phyloP scores from a whole-genome alignment of 2,329 filamentous ascomycete species.

The Cryphonectria parasitica region DNA sequence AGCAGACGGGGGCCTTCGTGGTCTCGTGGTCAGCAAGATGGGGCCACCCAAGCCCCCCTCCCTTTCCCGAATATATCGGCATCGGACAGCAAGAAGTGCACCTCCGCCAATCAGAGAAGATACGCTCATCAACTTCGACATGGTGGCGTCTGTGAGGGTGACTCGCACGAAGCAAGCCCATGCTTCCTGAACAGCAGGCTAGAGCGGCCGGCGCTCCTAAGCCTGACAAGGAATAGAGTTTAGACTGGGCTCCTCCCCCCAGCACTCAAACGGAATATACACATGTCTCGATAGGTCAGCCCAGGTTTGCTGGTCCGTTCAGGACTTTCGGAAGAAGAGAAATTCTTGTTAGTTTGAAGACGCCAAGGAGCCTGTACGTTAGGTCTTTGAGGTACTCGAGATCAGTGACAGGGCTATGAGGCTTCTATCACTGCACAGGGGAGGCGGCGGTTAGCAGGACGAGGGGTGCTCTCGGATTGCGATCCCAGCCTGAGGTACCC shows the following conservation, averaged over 20 bases:
- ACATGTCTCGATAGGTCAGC: not conserved
- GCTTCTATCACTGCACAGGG: too few species aligned
- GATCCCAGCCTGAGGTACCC: not conserved
- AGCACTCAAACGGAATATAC: not conserved
- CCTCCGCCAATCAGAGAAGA: not conserved
- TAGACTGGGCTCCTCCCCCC: not conserved
- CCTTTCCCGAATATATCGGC: slow-evolving; percentile 5
- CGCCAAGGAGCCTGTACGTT: not conserved
- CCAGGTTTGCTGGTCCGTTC: not conserved
- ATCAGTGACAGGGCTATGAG: not conserved
- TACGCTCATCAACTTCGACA: not conserved
- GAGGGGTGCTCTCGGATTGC: too few species aligned
- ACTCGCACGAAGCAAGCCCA: not conserved
- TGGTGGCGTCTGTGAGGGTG: not conserved
- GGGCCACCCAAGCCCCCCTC: not conserved
- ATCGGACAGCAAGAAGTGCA: not conserved
- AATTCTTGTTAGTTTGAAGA: not conserved
- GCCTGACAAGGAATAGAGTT: slow-evolving; percentile 5
- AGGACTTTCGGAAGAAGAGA: not conserved
- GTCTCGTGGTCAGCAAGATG: slow-evolving; percentile 16
- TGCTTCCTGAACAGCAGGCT: not conserved
- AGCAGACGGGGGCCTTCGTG: not conserved
- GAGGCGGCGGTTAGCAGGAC: too few species aligned
- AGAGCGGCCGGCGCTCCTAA: not conserved
- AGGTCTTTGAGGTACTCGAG: not conserved